These are phyloP conservation scores for Phyllosticta ampelicida DNA, from an alignment of 2,329 filamentous ascomycete species.

Conservation along the genomic window DNA sequence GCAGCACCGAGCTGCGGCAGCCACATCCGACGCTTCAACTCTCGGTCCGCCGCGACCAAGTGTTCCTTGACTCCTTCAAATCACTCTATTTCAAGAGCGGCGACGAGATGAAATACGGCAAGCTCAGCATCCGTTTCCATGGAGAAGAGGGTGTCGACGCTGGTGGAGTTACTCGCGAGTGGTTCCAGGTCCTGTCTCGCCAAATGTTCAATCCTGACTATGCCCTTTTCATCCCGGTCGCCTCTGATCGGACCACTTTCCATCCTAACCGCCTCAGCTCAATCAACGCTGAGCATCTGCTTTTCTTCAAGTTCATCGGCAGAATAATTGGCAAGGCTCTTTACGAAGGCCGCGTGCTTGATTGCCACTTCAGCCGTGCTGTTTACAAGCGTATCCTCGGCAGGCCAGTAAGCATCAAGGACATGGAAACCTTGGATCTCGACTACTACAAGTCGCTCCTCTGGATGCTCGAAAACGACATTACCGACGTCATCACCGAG, in stretches of 20 bases:
- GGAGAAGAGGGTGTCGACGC: conserved; percentile 97
- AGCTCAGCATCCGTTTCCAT: conserved; percentile 94
- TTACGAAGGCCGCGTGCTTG: conserved; percentile 88
- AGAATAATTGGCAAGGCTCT: conserved; percentile 96
- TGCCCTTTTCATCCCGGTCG: conserved; percentile 90
- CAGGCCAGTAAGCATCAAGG: conserved; percentile 91
- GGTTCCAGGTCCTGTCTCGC: conserved; percentile 94
- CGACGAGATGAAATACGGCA: conserved; percentile 98
- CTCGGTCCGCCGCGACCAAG: conserved; percentile 81
- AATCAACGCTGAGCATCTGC: conserved; percentile 88
- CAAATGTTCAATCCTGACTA: conserved; percentile 99
- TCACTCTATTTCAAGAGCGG: conserved; percentile 94
- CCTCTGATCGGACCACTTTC: conserved; percentile 95
- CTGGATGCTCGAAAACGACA: conserved; percentile 98
- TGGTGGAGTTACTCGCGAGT: conserved; percentile 93
- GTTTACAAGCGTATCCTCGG: conserved; percentile 97
- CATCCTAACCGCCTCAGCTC: conserved; percentile 91
- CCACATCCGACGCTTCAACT: conserved; percentile 72
- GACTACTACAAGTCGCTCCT: conserved; percentile 98
- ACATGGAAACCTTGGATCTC: conserved; percentile 97
- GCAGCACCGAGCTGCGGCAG: conserved; percentile 58
- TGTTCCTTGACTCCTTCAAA: conserved; percentile 97
- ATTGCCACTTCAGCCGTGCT: conserved; percentile 97
- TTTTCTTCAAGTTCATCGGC: conserved; percentile 99
- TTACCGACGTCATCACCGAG: conserved; percentile 93